These are phyloP conservation scores for Phytophthora tubulina DNA, from an alignment of 352 stramenopile species.

Conservation along the genomic window DNA sequence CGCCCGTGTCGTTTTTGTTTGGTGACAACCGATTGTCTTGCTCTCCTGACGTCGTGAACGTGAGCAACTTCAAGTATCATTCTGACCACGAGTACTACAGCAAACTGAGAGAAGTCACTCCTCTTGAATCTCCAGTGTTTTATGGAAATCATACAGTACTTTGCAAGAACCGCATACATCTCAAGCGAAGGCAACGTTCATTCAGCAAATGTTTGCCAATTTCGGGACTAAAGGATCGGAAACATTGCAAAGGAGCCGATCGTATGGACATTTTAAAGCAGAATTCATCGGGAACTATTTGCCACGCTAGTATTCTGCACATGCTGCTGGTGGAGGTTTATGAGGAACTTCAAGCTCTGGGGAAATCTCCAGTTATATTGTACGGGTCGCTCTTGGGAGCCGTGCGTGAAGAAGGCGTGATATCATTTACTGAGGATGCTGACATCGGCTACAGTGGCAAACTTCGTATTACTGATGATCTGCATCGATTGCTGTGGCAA, in stretches of 20 bases:
- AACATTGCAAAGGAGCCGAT: slow-evolving; percentile 50
- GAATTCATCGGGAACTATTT: slow-evolving; percentile 35
- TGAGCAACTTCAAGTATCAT: slow-evolving; percentile 21
- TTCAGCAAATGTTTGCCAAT: slow-evolving; percentile 58
- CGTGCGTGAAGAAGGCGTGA: slow-evolving; percentile 50
- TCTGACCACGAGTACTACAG: slow-evolving; percentile 33
- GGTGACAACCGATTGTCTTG: slow-evolving; percentile 1
- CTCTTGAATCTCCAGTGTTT: slow-evolving; percentile 36
- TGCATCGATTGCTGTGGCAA: slow-evolving; percentile 30
- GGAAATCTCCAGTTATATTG: slow-evolving; percentile 40
- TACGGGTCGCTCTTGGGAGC: slow-evolving; percentile 60
- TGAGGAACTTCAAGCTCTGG: slow-evolving; percentile 43
- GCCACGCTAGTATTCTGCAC: slow-evolving; percentile 56
- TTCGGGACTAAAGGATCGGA: slow-evolving; percentile 44
- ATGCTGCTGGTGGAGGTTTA: slow-evolving; percentile 64
- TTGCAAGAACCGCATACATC: slow-evolving; percentile 26
- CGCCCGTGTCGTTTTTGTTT: slow-evolving; percentile 7
- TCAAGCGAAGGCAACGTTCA: slow-evolving; percentile 18
- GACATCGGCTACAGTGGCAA: slow-evolving; percentile 51
- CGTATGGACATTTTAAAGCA: slow-evolving; percentile 52
- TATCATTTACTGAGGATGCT: slow-evolving; percentile 62
- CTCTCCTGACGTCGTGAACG: slow-evolving; percentile 14
- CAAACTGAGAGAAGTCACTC: slow-evolving; percentile 11
- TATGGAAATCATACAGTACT: slow-evolving; percentile 20
- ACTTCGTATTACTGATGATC: slow-evolving; percentile 9